A percentile compares a stretch with the other conserved stretches of the same genome.
These are phyloP conservation scores for Psilocybe tampanensis DNA, from an alignment of 768 basidiomycete genomes.

Conservation along the genomic window DNA sequence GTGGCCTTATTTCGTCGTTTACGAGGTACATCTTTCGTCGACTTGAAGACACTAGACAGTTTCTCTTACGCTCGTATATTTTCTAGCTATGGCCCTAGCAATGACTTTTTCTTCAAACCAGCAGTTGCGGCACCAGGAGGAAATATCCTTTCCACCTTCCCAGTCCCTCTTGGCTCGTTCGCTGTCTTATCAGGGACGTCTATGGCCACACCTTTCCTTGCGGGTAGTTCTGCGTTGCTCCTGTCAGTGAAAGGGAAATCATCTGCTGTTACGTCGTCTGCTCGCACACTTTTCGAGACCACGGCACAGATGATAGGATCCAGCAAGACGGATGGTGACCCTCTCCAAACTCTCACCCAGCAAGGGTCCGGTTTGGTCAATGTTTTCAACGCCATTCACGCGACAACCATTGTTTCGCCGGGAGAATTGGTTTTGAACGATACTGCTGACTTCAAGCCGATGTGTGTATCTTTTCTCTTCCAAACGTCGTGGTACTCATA, in stretches of 20 bases:
- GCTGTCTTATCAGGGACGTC: constrained; percentile 42
- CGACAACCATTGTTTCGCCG: constrained; percentile 53
- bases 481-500: neutral
- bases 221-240: constrained; percentile 43
- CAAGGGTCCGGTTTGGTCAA: constrained; percentile 62
- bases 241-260: constrained; percentile 38
- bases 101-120: constrained; percentile 59
- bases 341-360: constrained; percentile 52
- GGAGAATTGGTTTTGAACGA: constrained; percentile 66
- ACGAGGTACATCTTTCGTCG: constrained; percentile 31
- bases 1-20: constrained; percentile 59
- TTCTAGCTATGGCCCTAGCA: constrained; percentile 55
- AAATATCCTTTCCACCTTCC: constrained; percentile 48
- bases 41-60: neutral
- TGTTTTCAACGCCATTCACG: constrained; percentile 57
- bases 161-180: constrained; percentile 34
- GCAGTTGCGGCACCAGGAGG: constrained; percentile 52
- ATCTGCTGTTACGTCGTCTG: constrained; percentile 24
- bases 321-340: constrained; percentile 48
- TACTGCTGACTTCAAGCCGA: constrained; percentile 52
- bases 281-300: constrained; percentile 47
- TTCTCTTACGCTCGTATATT: neutral
- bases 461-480: constrained; percentile 33
- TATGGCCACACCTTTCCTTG: constrained; percentile 43
- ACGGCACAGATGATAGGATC: constrained; percentile 47